These are phyloP conservation scores for Oryza glumipatula DNA, from an alignment of 176 grass and related monocot genomes.

Conservation along the genomic window DNA sequence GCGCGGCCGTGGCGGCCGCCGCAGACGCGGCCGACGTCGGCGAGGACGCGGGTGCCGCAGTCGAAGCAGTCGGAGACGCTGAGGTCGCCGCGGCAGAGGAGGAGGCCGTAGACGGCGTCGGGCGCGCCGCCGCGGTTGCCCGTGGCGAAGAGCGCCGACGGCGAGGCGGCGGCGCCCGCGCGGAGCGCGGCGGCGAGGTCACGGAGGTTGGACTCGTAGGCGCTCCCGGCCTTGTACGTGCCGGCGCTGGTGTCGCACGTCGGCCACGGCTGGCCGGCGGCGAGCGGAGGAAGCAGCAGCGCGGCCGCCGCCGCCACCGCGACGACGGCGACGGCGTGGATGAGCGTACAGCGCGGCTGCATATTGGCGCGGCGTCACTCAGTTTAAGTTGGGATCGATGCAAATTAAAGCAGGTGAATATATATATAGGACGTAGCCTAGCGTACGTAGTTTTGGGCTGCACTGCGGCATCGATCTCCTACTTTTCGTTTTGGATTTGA, in stretches of 20 bases:
- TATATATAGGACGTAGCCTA: no score
- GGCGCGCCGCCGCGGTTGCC: not conserved
- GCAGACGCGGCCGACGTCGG: conserved; percentile 21
- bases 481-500: no score
- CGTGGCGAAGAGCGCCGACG: conserved; percentile 11
- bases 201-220: conserved; percentile 33
- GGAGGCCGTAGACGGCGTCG: not conserved
- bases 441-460: no score
- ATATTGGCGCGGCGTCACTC: no score
- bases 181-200: conserved; percentile 26
- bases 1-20: not conserved
- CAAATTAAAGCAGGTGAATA: no score
- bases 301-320: no score
- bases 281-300: no score
- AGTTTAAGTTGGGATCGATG: no score
- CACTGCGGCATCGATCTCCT: no score
- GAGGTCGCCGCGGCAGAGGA: conserved; percentile 57
- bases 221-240: conserved; percentile 52
- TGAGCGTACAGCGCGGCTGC: no score
- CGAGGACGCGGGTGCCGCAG: conserved; percentile 29
- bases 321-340: no score
- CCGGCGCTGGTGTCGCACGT: not conserved
- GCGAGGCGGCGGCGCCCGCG: not conserved
- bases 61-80: conserved; percentile 25
- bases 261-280: no score